Base-by-base conservation (phyloP, 208 protist genomes). In the Leishmania braziliensis region DNA sequence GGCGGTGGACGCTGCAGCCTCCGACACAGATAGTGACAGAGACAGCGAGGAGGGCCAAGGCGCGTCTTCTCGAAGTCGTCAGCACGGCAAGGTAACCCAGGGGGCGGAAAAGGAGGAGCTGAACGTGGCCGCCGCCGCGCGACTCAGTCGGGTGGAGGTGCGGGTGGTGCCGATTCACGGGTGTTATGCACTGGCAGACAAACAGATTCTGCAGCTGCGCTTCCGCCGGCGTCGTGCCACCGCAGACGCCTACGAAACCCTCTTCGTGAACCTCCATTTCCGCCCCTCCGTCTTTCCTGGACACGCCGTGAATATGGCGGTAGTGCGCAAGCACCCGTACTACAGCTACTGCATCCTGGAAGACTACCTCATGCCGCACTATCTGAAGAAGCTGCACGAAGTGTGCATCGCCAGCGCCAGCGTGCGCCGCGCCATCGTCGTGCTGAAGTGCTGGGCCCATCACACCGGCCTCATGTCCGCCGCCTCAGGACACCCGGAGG, bases 361-460 rank as follows among this genome's bases (percentile, higher is more conserved):
- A 79, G 94, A 97, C 79, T 92, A 91, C 62, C 78, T 93, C 33
- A 95, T 96, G 89, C 89, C 91, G 12, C 70, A 87, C 46, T 90
- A 96, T 72, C 80, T 96, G 72, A 88, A 93, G 71, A 89, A 88
- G 73, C 80, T 97, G 63, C 94, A 97, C 81, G 81, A 88, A 75
- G 75, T 95, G 36, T 96, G 90, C 80, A 87, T 92, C 14, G 74
- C 84, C 33, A 93, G 87, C 72, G 82, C 88, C 10, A 78, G 75
- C 26, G 72, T 97, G 20, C 89, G 88, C 51, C 89, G 91, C 29
- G 91, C 91, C 39, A 91, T 95, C 8, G 91, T 97, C 26, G 83
- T 97, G 62, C 92, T 97, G 56, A 96, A 95, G 81, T 95, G 89
- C 73, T 97, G 94, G 93, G 94, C 92, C 0, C 87, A 92, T 77